Conservation (phyloP, 1,284 basidiomycete genomes). For the Apiotrichum sp. region DNA sequence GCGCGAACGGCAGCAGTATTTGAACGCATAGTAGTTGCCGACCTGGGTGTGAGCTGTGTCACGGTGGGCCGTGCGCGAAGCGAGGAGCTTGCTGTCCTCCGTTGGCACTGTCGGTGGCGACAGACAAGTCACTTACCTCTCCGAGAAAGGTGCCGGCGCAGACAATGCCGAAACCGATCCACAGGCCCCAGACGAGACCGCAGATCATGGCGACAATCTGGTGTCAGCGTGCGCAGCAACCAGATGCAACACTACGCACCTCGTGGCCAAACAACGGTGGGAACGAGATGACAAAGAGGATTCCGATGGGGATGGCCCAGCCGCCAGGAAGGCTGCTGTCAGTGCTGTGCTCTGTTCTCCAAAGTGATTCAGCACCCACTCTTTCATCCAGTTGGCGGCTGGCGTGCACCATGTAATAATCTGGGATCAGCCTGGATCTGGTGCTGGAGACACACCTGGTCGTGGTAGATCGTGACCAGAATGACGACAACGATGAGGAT, state of each 20-base stretch:
- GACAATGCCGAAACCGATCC: slow-evolving; percentile 44
- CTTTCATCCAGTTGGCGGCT: slow-evolving; percentile 58
- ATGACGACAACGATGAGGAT: slow-evolving; percentile 51
- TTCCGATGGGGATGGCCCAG: slow-evolving; percentile 73
- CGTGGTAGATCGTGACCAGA: slow-evolving; percentile 61
- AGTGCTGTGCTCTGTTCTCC: no score
- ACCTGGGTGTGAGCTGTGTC: slow-evolving; percentile 1
- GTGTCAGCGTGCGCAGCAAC: neutral
- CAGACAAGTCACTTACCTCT: slow-evolving; percentile 15
- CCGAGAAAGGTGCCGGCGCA: slow-evolving; percentile 36
- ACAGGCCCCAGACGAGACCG: slow-evolving; percentile 44
- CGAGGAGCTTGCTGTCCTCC: no score
- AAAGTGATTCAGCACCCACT: slow-evolving; percentile 37
- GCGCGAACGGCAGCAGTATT: slow-evolving; percentile 52
- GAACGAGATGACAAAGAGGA: slow-evolving; percentile 49
- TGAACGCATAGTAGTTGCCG: slow-evolving; percentile 44
- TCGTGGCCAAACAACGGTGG: slow-evolving; percentile 45
- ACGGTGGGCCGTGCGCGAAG: no score
- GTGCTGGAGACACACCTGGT: slow-evolving; percentile 24
- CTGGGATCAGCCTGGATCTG: slow-evolving; percentile 40
- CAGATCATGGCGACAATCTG: slow-evolving; percentile 41
- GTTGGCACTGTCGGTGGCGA: no score
- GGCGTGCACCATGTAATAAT: slow-evolving; percentile 64
- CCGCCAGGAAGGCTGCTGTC: slow-evolving; percentile 52
- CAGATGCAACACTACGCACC: slow-evolving; percentile 15